These are phyloP conservation scores for Lasiosphaeris hirsuta DNA, from an alignment of 495 filamentous ascomycete species.

Conservation along the genomic window DNA sequence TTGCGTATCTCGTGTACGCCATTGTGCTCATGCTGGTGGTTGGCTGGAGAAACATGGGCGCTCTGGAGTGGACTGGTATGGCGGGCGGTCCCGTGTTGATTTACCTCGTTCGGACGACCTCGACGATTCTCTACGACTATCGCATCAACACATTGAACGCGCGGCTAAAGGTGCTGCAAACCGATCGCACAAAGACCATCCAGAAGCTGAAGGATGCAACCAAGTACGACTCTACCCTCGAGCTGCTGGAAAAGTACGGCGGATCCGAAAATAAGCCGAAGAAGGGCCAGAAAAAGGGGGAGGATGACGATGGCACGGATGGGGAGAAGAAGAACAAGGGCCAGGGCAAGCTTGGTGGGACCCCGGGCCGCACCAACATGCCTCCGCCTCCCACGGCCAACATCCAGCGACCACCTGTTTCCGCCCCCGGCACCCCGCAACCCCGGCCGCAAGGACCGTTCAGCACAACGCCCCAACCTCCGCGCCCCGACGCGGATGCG, in stretches of 20 bases:
- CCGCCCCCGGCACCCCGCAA: conserved; percentile 14
- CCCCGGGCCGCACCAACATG: conserved; percentile 51
- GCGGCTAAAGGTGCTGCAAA: conserved; percentile 68
- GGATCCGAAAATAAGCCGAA: conserved; percentile 52
- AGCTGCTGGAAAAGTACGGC: conserved; percentile 92
- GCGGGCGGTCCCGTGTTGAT: conserved; percentile 80
- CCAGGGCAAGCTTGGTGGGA: conserved; percentile 18
- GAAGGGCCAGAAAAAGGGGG: conserved; percentile 36
- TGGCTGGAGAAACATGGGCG: conserved; percentile 76
- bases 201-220: conserved; percentile 92
- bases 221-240: conserved; percentile 90
- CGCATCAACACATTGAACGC: conserved; percentile 65
- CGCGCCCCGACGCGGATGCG: conserved; percentile 25
- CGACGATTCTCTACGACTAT: conserved; percentile 73
- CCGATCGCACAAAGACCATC: conserved; percentile 80
- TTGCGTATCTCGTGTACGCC: conserved; percentile 82
- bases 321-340: conserved; percentile 18
- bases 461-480: conserved; percentile 23
- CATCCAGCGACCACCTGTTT: conserved; percentile 48
- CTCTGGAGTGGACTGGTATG: conserved; percentile 71
- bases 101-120: conserved; percentile 57
- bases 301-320: conserved; percentile 19
- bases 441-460: conserved; percentile 18
- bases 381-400: conserved; percentile 86
- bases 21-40: conserved; percentile 79